Percentiles rank a stretch among this genome's conserved stretches.
Conservation (phyloP, 2,329 filamentous ascomycete species). For the Didymella glomerata region DNA sequence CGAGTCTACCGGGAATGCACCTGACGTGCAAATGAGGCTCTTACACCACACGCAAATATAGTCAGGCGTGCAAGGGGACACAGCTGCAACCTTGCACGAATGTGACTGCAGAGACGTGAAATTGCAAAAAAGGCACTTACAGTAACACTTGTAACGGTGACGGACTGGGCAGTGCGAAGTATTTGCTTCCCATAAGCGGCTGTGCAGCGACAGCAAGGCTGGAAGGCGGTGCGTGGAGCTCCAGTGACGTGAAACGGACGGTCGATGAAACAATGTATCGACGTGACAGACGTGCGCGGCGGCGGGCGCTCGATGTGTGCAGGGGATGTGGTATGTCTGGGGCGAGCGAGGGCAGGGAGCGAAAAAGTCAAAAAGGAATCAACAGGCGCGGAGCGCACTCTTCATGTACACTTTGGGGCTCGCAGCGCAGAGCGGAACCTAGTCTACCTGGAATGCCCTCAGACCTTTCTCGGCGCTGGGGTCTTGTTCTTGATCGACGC, state of each 20-base stretch:
- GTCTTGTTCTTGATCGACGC: conserved; percentile 46
- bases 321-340: conserved; percentile 11
- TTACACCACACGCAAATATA: neutral
- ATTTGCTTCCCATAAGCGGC: conserved; percentile 14
- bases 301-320: conserved; percentile 12
- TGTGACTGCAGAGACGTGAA: conserved; percentile 10
- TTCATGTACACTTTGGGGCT: conserved; percentile 35
- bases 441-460: conserved; percentile 33
- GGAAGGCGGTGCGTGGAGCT: conserved; percentile 18
- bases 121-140: conserved; percentile 24
- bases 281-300: conserved; percentile 23
- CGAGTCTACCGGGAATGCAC: neutral
- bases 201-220: conserved; percentile 14
- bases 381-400: conserved; percentile 31
- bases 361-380: conserved; percentile 26
- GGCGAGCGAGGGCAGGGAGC: conserved; percentile 19
- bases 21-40: conserved; percentile 7
- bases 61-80: conserved; percentile 3
- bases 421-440: conserved; percentile 20
- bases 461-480: conserved; percentile 43
- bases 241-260: conserved; percentile 32
- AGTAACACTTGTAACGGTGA: conserved; percentile 24
- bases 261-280: conserved; percentile 32
- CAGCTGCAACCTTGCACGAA: conserved; percentile 6
- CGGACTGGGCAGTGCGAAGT: conserved; percentile 11